Percentiles rank a stretch among this genome's conserved stretches.
Conservation (phyloP, 345 rosid genomes). For the Rhodomyrtus tomentosa region DNA sequence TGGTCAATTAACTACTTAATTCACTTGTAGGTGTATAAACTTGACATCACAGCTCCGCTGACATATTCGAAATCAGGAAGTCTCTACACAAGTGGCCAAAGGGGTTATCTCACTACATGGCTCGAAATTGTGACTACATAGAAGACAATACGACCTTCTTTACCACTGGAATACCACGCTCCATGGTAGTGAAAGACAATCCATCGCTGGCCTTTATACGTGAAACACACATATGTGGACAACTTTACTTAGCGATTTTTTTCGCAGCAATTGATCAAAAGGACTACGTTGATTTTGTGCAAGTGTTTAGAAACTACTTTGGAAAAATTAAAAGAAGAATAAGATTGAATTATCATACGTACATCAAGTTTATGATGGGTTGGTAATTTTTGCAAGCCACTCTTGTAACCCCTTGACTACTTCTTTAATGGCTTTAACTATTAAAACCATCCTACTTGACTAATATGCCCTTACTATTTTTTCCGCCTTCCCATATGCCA, state of each 20-base stretch:
- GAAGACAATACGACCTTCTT: background rate
- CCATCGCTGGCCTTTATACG: background rate
- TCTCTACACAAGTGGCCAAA: background rate
- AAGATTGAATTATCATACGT: background rate
- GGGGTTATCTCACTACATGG: background rate
- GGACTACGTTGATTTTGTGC: background rate
- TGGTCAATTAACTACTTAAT: background rate
- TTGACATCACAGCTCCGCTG: background rate
- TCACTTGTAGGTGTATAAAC: background rate
- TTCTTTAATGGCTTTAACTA: background rate
- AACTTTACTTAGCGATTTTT: background rate
- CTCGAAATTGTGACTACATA: background rate
- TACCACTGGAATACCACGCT: background rate
- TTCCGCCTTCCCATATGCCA: background rate
- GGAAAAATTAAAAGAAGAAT: background rate
- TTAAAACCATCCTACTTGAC: background rate
- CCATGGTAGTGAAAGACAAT: background rate
- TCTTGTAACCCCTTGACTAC: background rate
- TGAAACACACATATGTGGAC: background rate
- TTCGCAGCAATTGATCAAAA: background rate
- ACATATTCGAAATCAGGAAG: background rate
- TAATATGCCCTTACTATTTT: background rate
- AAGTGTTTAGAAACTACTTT: background rate
- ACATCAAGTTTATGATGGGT: background rate
- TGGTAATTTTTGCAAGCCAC: background rate